Evolutionary conservation across 257 asterid species (phyloP), one percentile per base, ranked within the genome.

Genomic region (Thymus quinquecostatus): DNA sequence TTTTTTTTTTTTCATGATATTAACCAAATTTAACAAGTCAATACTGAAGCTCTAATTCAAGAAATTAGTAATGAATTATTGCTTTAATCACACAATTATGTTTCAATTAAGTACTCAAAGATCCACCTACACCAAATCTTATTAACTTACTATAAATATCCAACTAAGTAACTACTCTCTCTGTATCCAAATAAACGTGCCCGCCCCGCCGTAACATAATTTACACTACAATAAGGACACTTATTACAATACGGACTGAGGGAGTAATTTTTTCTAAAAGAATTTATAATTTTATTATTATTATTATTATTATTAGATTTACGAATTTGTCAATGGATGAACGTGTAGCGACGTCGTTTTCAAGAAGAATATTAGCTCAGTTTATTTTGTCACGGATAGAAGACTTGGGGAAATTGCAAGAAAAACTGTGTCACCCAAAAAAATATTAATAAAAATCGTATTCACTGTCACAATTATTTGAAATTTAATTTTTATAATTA

Each of bases 331-430:
- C 69, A 49, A 58, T 21, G 62, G 51, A 12, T 11, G 41, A 32
- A 40, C 50, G 74, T 38, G 59, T 49, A 54, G 1, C 11, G 7
- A 47, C 49, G 72, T 54, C 60, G 11, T 61, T 70, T 10, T 70
- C 60, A 14, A 10, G 49, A 43, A 60, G 78, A 75, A 75, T 75
- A 67, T 56, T 48, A 9, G 55, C 56, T 2, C 27, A 34, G 36
- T 62, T 47, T 75, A 8, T 54, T 10, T 75, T 71, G 75, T 79
- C 78, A 45, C 67, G 12, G 4, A 67, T 56, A 72, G 76, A 55
- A 75, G 80, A 71, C 75, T 61, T 55, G 1, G 60, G 53, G 41
- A 1, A 8, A 71, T 2, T 41, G 74, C 65, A 77, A 62, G 54
- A 55, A 76, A 21, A 76, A 47, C 33, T 28, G 32, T 11, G 38